Percentiles rank a stretch among this genome's conserved stretches.
phyloP scores from a whole-genome alignment of 495 filamentous ascomycete species.

The Glarea lozoyensis region DNA sequence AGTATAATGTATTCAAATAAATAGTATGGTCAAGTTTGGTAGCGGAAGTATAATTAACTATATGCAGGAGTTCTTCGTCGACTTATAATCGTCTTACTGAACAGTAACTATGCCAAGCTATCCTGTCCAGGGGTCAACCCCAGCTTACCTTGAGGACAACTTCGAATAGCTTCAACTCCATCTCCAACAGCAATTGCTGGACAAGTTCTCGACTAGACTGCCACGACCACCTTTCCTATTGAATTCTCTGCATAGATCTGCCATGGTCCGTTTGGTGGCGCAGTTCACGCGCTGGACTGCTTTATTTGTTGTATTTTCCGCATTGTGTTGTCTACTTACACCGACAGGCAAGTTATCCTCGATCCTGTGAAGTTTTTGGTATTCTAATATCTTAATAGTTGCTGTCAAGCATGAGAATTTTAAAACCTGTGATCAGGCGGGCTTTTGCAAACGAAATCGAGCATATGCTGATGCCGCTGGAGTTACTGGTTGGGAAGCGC shows the following conservation, averaged over 20 bases:
- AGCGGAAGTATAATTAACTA: no score
- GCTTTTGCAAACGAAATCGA: slow-evolving; percentile 93
- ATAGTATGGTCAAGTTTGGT: no score
- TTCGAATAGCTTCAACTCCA: slow-evolving; percentile 3
- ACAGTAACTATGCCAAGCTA: slow-evolving; percentile 2
- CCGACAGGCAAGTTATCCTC: slow-evolving; percentile 37
- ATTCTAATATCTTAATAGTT: slow-evolving; percentile 32
- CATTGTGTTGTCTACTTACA: slow-evolving; percentile 34
- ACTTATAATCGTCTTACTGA: no score
- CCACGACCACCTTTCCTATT: neutral
- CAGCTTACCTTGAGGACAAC: slow-evolving; percentile 12
- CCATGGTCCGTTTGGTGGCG: slow-evolving; percentile 19
- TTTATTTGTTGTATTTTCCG: slow-evolving; percentile 36
- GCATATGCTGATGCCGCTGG: slow-evolving; percentile 72
- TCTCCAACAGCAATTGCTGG: slow-evolving; percentile 9
- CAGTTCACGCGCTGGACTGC: slow-evolving; percentile 48
- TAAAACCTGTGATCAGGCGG: slow-evolving; percentile 89
- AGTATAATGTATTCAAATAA: no score
- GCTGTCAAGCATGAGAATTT: slow-evolving; percentile 91
- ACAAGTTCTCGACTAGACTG: neutral
- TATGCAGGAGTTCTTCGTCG: no score
- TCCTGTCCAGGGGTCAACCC: slow-evolving; percentile 1
- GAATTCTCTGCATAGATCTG: neutral
- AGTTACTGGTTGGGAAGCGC: slow-evolving; percentile 62
- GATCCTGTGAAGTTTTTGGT: neutral